Conservation (phyloP, 2,329 filamentous ascomycete genomes). For the Sporothrix globosa region DNA sequence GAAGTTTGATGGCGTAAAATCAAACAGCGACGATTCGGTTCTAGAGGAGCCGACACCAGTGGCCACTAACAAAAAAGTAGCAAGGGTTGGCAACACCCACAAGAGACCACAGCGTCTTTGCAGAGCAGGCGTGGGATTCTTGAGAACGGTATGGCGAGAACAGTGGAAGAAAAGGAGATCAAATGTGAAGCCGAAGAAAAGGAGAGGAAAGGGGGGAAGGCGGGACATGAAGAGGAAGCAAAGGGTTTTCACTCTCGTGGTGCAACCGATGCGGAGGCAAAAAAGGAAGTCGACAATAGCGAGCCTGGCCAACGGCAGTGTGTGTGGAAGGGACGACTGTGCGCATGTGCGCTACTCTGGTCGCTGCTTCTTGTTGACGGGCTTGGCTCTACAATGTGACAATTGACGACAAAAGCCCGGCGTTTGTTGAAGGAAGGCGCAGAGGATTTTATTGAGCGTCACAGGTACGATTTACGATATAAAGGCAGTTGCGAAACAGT, state of each 20-base stretch:
- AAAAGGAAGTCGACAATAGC: slow-evolving; percentile 7
- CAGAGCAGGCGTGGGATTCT: background rate
- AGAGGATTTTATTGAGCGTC: background rate
- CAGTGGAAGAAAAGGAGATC: background rate
- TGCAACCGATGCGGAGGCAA: slow-evolving; percentile 3
- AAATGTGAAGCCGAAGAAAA: background rate
- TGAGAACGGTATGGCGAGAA: background rate
- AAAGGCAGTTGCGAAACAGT: background rate
- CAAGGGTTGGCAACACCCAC: slow-evolving; percentile 22
- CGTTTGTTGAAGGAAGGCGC: background rate
- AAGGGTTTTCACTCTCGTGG: background rate
- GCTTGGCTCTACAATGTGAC: background rate
- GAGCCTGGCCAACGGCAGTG: background rate
- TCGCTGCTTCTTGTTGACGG: too few species aligned
- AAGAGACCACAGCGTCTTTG: slow-evolving; percentile 24
- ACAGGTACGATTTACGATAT: background rate
- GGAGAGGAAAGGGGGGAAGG: slow-evolving; percentile 1
- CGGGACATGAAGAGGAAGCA: background rate
- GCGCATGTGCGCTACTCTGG: background rate
- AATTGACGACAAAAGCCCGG: too few species aligned
- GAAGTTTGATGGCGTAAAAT: slow-evolving; percentile 25
- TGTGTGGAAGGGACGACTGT: slow-evolving; percentile 13
- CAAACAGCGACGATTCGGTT: slow-evolving; percentile 13
- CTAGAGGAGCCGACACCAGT: slow-evolving; percentile 21
- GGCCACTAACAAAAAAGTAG: slow-evolving; percentile 29